phyloP scores from a whole-genome alignment of 768 basidiomycete genomes.

The Boletus sensibilis region DNA sequence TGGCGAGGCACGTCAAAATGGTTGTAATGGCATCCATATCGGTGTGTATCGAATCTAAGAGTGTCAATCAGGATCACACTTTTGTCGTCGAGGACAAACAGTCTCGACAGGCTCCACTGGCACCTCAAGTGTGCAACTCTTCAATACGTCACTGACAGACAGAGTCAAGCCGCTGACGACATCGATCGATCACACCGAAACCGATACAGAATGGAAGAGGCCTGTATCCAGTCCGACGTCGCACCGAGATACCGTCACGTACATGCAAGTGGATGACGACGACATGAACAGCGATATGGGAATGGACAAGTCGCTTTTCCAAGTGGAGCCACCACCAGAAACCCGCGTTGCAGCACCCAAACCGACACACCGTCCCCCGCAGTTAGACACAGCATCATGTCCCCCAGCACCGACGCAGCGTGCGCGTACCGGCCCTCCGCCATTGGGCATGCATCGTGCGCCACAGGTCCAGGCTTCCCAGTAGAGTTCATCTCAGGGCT shows the following conservation, averaged over 20 bases:
- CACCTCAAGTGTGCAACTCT: too few species aligned
- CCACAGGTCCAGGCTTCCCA: conserved; percentile 21
- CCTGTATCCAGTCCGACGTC: neutral
- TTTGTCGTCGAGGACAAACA: too few species aligned
- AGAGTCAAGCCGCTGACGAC: too few species aligned
- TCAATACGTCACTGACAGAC: too few species aligned
- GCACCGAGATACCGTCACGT: conserved; percentile 1
- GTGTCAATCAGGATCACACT: too few species aligned
- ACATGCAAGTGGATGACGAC: conserved; percentile 19
- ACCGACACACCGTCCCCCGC: conserved; percentile 1
- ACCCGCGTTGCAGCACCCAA: neutral
- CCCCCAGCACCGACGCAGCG: conserved; percentile 8
- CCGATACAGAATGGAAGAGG: conserved; percentile 19
- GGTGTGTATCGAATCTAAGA: too few species aligned
- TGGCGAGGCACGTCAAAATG: too few species aligned
- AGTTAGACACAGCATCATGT: neutral
- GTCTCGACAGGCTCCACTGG: too few species aligned
- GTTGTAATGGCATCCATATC: too few species aligned
- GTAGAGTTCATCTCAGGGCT: conserved; percentile 18
- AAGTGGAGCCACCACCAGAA: neutral
- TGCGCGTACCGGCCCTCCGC: conserved; percentile 20
- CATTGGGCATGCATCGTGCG: conserved; percentile 31
- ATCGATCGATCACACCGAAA: conserved; percentile 19
- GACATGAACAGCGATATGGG: conserved; percentile 5
- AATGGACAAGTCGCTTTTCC: conserved; percentile 22